Evolutionary conservation across 2,329 filamentous ascomycete genomes (phyloP).

Genomic region (Curvularia lunata): DNA sequence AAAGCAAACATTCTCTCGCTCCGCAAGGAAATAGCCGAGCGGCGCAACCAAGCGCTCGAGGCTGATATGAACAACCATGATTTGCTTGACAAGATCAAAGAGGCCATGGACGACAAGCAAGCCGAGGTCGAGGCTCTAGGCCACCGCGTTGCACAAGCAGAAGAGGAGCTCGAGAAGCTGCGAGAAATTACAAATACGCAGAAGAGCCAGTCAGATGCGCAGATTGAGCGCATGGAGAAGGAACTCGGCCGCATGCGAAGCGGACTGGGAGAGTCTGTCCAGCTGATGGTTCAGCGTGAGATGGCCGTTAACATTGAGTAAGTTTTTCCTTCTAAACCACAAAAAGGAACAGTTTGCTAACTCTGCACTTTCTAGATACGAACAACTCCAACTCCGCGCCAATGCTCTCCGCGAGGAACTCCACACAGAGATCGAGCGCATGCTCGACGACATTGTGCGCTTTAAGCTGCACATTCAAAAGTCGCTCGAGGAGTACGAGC

Average conservation of each 20-base stretch:
- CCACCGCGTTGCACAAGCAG: conserved; percentile 83
- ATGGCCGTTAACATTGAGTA: conserved; percentile 97
- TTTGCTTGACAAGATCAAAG: conserved; percentile 90
- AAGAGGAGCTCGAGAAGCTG: conserved; percentile 92
- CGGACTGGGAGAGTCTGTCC: conserved; percentile 81
- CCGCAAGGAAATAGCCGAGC: conserved; percentile 90
- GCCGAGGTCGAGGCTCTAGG: conserved; percentile 91
- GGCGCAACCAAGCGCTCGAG: conserved; percentile 80
- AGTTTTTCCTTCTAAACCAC: conserved; percentile 42
- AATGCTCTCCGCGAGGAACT: conserved; percentile 90
- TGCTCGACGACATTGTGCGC: conserved; percentile 96
- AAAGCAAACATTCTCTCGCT: conserved; percentile 79
- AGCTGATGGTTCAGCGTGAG: conserved; percentile 91
- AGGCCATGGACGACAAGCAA: conserved; percentile 94
- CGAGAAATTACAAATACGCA: conserved; percentile 86
- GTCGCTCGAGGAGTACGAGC: conserved; percentile 90
- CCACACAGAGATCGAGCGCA: conserved; percentile 95
- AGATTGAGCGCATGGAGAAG: conserved; percentile 99
- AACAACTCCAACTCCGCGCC: conserved; percentile 85
- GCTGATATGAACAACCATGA: conserved; percentile 95
- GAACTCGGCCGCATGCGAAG: conserved; percentile 92
- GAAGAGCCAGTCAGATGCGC: conserved; percentile 85
- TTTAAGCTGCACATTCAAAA: conserved; percentile 98
- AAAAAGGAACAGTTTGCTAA: not conserved
- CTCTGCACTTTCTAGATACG: conserved; percentile 69